Evolutionary conservation across 2,329 filamentous ascomycete species (phyloP), one percentile per base, ranked within the genome.

Genomic region (Massarina eburnea): DNA sequence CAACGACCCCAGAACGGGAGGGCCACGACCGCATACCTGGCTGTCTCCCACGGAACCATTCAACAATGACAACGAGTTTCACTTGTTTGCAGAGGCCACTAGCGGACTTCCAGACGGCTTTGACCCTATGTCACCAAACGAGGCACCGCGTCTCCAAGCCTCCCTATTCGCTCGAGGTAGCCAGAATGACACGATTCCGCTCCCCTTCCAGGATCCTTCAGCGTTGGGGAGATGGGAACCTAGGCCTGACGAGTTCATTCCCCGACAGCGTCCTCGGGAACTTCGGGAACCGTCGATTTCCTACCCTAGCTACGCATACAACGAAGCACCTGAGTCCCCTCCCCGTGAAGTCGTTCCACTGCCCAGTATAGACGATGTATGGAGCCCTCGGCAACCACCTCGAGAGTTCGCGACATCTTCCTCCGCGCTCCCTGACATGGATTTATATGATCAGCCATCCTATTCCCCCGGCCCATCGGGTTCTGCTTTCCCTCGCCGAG

Each of bases 71-170:
- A 62, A 64, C 8, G 64, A 72, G 24, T 69, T 69, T 27, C 67
- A 68, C 29, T 59, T 71, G 1, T 72, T 72, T 36, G 70, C 62
- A 18, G 68, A 71, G 57, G 70, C 70, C 15, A 72, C 67, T 10
- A 64, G 60, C 24, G 67, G 67, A 1, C 55, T 71, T 8, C 54
- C 63, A 14, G 56, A 56, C 20, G 60, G 61, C 19, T 51, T 59
- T n/a, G 65, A 66, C n/a, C 42, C 55, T 3, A 54, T 61, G 21
- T 66, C 65, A 24, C 60, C 65, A n/a, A 61, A 51, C n/a, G 61
- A 57, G 8, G 55, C 62, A 3, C 60, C 61, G 14, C 62, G 54
- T 32, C 58, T 68, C 9, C 66, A 64, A 53, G 59, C 62, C 35
- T 67, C 64, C 4, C 58, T 68, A 1, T 70, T 70, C 41, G 61